These are phyloP conservation scores for Colletotrichum lentis DNA, from an alignment of 2,329 filamentous ascomycete species.

Conservation along the genomic window DNA sequence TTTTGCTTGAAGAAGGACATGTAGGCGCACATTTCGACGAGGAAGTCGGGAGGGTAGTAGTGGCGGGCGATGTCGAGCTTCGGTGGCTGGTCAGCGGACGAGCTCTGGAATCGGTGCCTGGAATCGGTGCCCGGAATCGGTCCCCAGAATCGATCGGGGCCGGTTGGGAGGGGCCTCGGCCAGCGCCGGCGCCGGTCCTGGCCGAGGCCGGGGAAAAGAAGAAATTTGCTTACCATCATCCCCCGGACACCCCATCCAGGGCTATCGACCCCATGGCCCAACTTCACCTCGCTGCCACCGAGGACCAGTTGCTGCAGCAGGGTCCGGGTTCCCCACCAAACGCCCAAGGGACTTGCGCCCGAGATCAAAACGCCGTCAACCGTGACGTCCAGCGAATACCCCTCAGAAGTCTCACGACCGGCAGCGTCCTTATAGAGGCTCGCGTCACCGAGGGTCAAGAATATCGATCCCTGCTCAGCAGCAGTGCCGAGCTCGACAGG, in stretches of 20 bases:
- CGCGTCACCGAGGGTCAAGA: slow-evolving; percentile 56
- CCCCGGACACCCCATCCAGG: slow-evolving; percentile 61
- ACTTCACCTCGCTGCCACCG: slow-evolving; percentile 48
- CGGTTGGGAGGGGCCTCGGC: too few species aligned
- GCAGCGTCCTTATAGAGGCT: slow-evolving; percentile 54
- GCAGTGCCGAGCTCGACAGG: slow-evolving; percentile 42
- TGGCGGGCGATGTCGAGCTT: slow-evolving; percentile 62
- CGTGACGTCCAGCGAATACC: slow-evolving; percentile 56
- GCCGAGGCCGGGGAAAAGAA: background rate
- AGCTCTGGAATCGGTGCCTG: too few species aligned
- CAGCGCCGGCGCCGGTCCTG: too few species aligned
- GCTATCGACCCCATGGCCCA: slow-evolving; percentile 56
- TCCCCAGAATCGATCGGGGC: too few species aligned
- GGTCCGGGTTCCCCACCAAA: slow-evolving; percentile 66
- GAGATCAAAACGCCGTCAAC: slow-evolving; percentile 54
- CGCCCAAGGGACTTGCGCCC: slow-evolving; percentile 63
- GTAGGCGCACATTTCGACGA: slow-evolving; percentile 66
- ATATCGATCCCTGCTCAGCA: slow-evolving; percentile 48
- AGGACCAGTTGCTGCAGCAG: slow-evolving; percentile 61
- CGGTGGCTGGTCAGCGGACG: background rate
- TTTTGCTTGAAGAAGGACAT: slow-evolving; percentile 70
- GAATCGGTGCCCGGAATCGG: too few species aligned
- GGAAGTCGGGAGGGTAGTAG: slow-evolving; percentile 63
- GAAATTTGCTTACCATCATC: slow-evolving; percentile 46
- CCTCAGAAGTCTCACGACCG: slow-evolving; percentile 58